A percentile compares a stretch with the other conserved stretches of the same genome.
phyloP scores from a whole-genome alignment of 148 eudicot genomes.

The Silene latifolia region DNA sequence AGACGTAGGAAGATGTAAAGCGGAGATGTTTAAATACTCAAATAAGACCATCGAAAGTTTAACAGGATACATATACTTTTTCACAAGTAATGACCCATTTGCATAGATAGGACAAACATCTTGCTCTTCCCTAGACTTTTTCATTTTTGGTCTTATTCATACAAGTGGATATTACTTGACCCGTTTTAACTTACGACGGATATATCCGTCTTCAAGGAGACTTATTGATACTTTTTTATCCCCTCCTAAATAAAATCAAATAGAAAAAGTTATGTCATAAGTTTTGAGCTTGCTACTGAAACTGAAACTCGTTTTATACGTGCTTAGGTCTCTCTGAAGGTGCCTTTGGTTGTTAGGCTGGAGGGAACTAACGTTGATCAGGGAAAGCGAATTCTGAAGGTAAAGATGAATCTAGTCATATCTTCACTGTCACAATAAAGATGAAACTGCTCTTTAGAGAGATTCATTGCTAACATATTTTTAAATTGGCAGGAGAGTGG shows the following conservation, averaged over 20 bases:
- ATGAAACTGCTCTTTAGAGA: background rate
- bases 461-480: background rate
- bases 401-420: conserved; percentile 19
- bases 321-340: conserved; percentile 76
- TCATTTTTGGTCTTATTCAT: too few relatives aligned
- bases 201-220: too few relatives aligned
- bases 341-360: conserved; percentile 83
- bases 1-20: too few relatives aligned
- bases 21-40: too few relatives aligned
- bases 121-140: too few relatives aligned
- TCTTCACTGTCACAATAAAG: background rate
- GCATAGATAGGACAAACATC: too few relatives aligned
- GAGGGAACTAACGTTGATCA: conserved; percentile 98
- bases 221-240: background rate
- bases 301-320: background rate
- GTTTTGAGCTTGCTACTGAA: background rate
- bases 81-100: too few relatives aligned
- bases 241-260: background rate
- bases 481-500: conserved; percentile 77
- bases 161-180: too few relatives aligned
- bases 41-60: too few relatives aligned
- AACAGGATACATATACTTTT: too few relatives aligned
- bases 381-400: conserved; percentile 93
- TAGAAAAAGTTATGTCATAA: background rate
- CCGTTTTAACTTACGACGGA: too few relatives aligned